Percentiles rank a stretch among this genome's conserved stretches.
phyloP scores from a whole-genome alignment of 2,329 filamentous ascomycete species.

The Colletotrichum graminicola region DNA sequence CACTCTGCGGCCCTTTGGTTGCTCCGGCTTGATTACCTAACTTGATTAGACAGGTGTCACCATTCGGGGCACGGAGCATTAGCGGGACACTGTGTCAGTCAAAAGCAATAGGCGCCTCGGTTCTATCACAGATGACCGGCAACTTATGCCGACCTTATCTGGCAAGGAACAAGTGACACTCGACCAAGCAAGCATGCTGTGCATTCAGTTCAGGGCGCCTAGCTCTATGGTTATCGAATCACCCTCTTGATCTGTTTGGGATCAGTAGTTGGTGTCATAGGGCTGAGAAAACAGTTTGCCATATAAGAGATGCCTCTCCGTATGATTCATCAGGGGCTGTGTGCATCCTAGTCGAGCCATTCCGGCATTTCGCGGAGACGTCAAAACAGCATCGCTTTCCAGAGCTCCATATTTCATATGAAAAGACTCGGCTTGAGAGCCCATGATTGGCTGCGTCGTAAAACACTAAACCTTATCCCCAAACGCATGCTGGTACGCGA shows the following conservation, averaged over 20 bases:
- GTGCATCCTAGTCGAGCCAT: background rate
- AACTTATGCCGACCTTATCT: background rate
- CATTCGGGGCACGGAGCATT: background rate
- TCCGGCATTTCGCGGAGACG: conserved; percentile 7
- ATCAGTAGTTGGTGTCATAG: background rate
- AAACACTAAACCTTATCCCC: conserved; percentile 12
- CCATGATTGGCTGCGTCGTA: conserved; percentile 16
- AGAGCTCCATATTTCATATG: background rate
- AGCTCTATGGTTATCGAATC: background rate
- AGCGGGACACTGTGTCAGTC: background rate
- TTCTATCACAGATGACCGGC: background rate
- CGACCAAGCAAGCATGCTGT: too few species aligned
- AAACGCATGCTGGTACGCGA: background rate
- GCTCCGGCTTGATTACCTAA: background rate
- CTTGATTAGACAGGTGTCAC: background rate
- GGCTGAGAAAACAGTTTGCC: conserved; percentile 21
- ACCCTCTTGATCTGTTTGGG: background rate
- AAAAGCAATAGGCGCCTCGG: too few species aligned
- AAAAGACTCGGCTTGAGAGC: background rate
- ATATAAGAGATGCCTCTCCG: conserved; percentile 1
- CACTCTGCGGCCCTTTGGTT: background rate
- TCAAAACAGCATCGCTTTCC: background rate
- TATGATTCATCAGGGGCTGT: background rate
- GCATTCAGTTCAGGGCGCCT: background rate
- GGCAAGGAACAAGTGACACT: background rate